Base-by-base conservation (phyloP, 805 yeast genomes). In the Lipomyces mesembrius region DNA sequence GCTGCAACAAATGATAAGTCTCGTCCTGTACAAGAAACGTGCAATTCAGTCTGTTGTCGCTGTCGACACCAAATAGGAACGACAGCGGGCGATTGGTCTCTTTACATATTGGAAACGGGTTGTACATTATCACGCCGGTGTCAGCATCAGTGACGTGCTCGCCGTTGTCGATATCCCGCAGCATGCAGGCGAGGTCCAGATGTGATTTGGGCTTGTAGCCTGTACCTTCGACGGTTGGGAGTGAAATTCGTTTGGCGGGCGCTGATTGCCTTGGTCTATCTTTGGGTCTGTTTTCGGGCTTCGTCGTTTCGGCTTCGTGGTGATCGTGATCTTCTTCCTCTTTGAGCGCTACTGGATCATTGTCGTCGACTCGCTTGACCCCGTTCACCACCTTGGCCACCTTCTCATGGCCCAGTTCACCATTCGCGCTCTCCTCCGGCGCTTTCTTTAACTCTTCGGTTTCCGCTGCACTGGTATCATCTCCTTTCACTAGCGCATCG, bases 151-250 rank as follows among this genome's bases (percentile, higher is more conserved):
- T 46, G 20, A 84, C 81, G 78, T 90, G 94, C 75, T 90, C 94
- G 63, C 95, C 95, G 68, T 82, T 85, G 71, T 88, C 91, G 62
- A 90, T 89, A 70, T 88, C 84, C 73, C 95, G 81, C 60, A 84
- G 77, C 67, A 87, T 89, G 75, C 95, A 90, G 71, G 83, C 84
- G 2, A 72, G 66, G 9, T 43, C 49, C n/a, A 43, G 22, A 17
- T 17, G 49, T n/a, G 49, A 43, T n/a, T 56, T 35, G 29, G 22
- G 51, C 3, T 17, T 6, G 46, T 62, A 66, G 9, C 64, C 66
- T 2, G 17, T 17, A 14, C 69, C 69, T n/a, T 59, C 60, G n/a
- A 43, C 54, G 11, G 60, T 35, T 12, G 35, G 37, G 54, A 59
- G 49, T 11, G 66, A 63, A 3, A 37, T n/a, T 43, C 49, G 49